Conservation (phyloP, 1,284 basidiomycete genomes). For the Rhodotorula sp. region DNA sequence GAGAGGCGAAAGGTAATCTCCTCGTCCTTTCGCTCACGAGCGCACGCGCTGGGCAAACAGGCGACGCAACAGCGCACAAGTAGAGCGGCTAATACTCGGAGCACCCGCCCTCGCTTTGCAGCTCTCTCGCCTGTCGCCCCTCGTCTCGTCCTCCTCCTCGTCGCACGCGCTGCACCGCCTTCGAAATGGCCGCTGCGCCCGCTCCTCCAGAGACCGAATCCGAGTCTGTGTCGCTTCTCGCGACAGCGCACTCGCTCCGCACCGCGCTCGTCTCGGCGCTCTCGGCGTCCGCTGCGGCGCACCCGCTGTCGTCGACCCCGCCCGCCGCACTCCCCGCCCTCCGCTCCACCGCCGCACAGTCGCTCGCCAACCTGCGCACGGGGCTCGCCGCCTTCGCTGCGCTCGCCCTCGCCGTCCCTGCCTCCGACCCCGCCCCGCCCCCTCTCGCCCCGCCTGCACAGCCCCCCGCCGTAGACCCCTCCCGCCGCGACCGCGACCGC, state of each 20-base stretch:
- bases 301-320: neutral
- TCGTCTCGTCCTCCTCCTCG: too few species aligned
- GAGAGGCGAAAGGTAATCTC: neutral
- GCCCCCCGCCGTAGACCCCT: too few species aligned
- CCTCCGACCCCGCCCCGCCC: neutral
- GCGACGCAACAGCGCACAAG: too few species aligned
- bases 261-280: neutral
- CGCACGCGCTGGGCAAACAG: too few species aligned
- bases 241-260: constrained; percentile 2
- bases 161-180: too few species aligned
- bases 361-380: constrained; percentile 10
- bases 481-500: neutral
- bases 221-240: constrained; percentile 5
- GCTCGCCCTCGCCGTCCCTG: neutral
- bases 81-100: too few species aligned
- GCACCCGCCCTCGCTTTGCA: too few species aligned
- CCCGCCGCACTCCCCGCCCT: neutral
- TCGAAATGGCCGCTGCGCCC: too few species aligned
- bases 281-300: neutral
- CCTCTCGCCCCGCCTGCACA: neutral
- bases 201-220: too few species aligned
- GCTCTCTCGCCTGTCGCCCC: too few species aligned
- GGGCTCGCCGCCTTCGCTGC: neutral
- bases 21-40: too few species aligned
- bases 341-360: neutral